A percentile compares a stretch with the other conserved stretches of the same genome.
phyloP scores from a whole-genome alignment of 1,139 yeast genomes.

The Pichia sp. region DNA sequence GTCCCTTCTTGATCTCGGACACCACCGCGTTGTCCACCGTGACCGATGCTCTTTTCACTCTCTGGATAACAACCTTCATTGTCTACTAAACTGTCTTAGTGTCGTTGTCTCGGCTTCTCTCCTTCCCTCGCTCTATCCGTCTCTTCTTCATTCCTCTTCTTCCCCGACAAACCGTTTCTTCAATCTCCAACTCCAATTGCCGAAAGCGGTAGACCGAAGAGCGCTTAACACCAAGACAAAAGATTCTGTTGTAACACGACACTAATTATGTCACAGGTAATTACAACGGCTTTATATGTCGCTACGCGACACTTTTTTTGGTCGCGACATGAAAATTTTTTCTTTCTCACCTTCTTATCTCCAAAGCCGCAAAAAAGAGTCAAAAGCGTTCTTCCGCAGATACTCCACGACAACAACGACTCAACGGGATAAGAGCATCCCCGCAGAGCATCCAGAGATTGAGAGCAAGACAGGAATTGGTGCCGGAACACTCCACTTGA shows the following conservation, averaged over 20 bases:
- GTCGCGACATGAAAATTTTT: slow-evolving; percentile 5
- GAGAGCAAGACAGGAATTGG: too few species aligned
- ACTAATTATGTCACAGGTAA: not conserved
- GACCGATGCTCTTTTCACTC: slow-evolving; percentile 83
- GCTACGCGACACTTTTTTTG: not conserved
- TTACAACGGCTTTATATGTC: not conserved
- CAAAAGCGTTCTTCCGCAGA: not conserved
- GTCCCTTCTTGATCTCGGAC: slow-evolving; percentile 70
- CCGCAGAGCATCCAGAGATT: too few species aligned
- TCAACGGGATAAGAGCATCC: not conserved
- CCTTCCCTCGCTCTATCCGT: too few species aligned
- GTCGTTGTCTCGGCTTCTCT: too few species aligned
- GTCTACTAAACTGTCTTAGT: not conserved
- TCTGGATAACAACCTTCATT: slow-evolving; percentile 87
- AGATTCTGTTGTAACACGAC: not conserved
- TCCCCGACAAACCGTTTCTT: too few species aligned
- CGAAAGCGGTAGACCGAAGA: not conserved
- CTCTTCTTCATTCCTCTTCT: too few species aligned
- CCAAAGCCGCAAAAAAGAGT: not conserved
- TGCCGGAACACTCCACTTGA: too few species aligned
- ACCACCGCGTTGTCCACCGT: slow-evolving; percentile 66
- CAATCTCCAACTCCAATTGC: not conserved
- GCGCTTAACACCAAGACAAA: not conserved
- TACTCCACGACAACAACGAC: not conserved
- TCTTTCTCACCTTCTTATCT: not conserved